Percentiles rank a stretch among this genome's conserved stretches.
phyloP scores from a whole-genome alignment of 257 asterid genomes.

The Lavandula angustifolia region DNA sequence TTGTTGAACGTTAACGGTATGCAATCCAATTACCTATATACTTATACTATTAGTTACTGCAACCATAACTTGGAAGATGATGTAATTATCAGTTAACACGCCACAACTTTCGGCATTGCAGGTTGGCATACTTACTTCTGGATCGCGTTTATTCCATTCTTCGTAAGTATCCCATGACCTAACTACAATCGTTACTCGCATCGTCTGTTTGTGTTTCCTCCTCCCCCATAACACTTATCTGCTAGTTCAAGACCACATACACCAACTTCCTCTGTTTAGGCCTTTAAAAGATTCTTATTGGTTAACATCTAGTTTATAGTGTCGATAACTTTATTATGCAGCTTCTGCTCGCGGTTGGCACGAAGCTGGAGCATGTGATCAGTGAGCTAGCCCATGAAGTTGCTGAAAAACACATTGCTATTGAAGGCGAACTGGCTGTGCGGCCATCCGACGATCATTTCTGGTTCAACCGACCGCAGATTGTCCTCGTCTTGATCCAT shows the following conservation, averaged over 20 bases:
- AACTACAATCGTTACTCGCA: neutral
- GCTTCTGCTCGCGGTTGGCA: slow-evolving; percentile 92
- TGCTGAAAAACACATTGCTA: slow-evolving; percentile 90
- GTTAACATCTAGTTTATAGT: neutral
- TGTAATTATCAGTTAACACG: slow-evolving; percentile 2
- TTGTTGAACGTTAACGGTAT: slow-evolving; percentile 80
- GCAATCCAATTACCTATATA: slow-evolving; percentile 27
- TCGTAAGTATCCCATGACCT: slow-evolving; percentile 53
- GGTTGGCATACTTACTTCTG: slow-evolving; percentile 99
- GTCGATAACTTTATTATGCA: slow-evolving; percentile 28
- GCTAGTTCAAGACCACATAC: too few relatives aligned
- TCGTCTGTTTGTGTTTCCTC: neutral
- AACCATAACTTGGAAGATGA: neutral
- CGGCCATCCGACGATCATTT: slow-evolving; percentile 88
- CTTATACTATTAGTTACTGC: neutral
- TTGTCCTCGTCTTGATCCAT: slow-evolving; percentile 82
- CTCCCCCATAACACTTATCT: neutral
- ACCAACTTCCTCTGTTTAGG: neutral
- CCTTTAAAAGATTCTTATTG: neutral
- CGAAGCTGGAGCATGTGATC: slow-evolving; percentile 92
- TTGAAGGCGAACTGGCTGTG: slow-evolving; percentile 92
- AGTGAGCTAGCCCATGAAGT: slow-evolving; percentile 87
- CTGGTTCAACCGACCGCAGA: slow-evolving; percentile 79
- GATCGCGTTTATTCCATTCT: slow-evolving; percentile 85
- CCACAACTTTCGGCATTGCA: slow-evolving; percentile 38